A percentile compares a stretch with the other conserved stretches of the same genome.
These are phyloP conservation scores for Wickerhamiella cacticola DNA, from an alignment of 805 yeast genomes.

Conservation along the genomic window DNA sequence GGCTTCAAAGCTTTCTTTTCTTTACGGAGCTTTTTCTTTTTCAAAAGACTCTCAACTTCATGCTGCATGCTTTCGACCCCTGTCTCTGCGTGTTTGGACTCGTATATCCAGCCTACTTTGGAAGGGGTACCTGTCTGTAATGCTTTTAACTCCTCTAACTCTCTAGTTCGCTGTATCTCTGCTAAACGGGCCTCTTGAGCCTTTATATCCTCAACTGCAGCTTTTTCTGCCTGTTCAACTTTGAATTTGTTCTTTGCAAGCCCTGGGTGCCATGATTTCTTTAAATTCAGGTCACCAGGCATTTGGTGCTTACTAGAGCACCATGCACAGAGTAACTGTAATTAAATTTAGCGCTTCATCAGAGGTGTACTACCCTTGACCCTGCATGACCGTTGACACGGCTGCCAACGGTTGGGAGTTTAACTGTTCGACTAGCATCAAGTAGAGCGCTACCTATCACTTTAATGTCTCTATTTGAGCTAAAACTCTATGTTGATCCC, in stretches of 20 bases:
- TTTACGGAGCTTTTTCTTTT: conserved; percentile 7
- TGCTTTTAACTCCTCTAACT: conserved; percentile 42
- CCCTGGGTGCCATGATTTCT: conserved; percentile 96
- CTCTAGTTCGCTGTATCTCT: conserved; percentile 52
- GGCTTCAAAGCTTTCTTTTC: not conserved
- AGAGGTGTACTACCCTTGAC: not conserved
- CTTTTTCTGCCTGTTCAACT: conserved; percentile 75
- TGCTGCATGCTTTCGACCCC: not conserved
- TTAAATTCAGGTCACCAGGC: conserved; percentile 73
- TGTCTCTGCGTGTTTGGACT: conserved; percentile 14
- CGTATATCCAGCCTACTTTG: conserved; percentile 79
- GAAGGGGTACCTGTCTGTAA: conserved; percentile 35
- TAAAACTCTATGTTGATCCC: too few relatives aligned
- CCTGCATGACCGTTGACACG: not conserved
- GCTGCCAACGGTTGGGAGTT: too few relatives aligned
- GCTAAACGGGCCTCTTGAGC: conserved; percentile 49
- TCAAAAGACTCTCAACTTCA: not conserved
- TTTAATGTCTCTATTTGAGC: too few relatives aligned
- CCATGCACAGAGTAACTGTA: too few relatives aligned
- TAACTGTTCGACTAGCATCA: too few relatives aligned
- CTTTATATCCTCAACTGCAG: conserved; percentile 56
- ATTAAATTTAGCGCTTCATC: not conserved
- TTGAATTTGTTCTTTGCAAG: conserved; percentile 70
- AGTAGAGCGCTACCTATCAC: too few relatives aligned
- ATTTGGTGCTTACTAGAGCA: too few relatives aligned